Evolutionary conservation across 352 stramenopile genomes (phyloP).

Genomic region (Aphanomyces euteiches): DNA sequence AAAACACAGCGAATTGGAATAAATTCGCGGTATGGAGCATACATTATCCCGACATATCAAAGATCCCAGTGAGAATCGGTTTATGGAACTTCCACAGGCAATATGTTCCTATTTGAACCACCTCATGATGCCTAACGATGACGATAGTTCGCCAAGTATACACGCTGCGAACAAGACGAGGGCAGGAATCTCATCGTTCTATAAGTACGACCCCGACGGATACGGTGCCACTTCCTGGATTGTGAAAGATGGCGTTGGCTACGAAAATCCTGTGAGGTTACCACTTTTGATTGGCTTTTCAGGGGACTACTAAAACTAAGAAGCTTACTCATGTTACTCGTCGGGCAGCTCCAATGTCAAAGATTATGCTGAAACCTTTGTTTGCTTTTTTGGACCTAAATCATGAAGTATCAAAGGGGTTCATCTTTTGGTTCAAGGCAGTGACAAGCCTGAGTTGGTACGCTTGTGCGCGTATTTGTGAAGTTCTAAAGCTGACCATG

Average conservation of each 20-base stretch:
- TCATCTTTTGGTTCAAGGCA: slow-evolving; percentile 15
- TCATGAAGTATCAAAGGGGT: background rate
- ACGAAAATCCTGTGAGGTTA: slow-evolving; percentile 13
- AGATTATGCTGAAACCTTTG: slow-evolving; percentile 6
- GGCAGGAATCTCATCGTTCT: slow-evolving; percentile 15
- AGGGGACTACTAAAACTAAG: background rate
- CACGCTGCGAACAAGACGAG: slow-evolving; percentile 17
- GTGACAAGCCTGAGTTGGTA: slow-evolving; percentile 12
- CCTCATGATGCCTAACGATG: background rate
- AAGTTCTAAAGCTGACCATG: background rate
- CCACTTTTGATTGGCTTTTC: background rate
- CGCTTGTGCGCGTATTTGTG: slow-evolving; percentile 10
- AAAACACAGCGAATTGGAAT: slow-evolving; percentile 8
- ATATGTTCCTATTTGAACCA: background rate
- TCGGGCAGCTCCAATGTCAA: slow-evolving; percentile 14
- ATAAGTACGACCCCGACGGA: slow-evolving; percentile 10
- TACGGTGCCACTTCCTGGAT: background rate
- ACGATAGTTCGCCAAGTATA: background rate
- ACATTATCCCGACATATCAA: background rate
- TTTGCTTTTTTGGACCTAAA: background rate
- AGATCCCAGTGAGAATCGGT: background rate
- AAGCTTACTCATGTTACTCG: slow-evolving; percentile 3
- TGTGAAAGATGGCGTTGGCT: slow-evolving; percentile 12
- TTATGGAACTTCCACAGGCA: background rate
- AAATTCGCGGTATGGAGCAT: background rate